A percentile compares a stretch with the other conserved stretches of the same genome.
These are phyloP conservation scores for Kuraishia molischiana DNA, from an alignment of 805 yeast species.

Conservation along the genomic window DNA sequence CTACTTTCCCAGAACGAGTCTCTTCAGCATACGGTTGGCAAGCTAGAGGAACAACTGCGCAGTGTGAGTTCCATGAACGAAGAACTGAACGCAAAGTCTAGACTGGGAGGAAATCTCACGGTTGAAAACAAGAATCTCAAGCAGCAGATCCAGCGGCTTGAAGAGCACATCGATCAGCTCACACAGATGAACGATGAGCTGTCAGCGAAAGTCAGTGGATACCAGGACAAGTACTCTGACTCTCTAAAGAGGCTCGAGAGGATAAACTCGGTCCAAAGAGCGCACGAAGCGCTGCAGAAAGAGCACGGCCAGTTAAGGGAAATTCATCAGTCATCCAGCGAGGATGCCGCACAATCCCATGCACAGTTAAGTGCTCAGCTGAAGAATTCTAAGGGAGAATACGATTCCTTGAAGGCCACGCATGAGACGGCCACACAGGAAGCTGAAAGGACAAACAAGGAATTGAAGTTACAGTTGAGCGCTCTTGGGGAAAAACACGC, in stretches of 20 bases:
- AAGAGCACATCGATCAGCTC: background rate
- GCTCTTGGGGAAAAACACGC: no score
- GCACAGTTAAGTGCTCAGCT: no score
- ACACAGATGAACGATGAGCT: background rate
- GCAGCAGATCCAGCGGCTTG: background rate
- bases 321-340: no score
- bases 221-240: background rate
- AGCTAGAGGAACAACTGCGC: conserved; percentile 4
- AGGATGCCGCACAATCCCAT: no score
- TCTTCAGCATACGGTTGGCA: conserved; percentile 5
- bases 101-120: background rate
- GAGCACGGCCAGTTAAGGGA: no score
- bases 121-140: background rate
- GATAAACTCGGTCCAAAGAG: no score
- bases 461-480: no score
- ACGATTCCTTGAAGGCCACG: no score
- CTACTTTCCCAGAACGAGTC: background rate
- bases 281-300: no score
- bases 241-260: background rate
- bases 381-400: no score
- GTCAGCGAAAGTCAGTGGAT: background rate
- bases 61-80: background rate
- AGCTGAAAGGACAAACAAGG: no score
- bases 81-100: background rate
- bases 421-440: no score